These are phyloP conservation scores for Magnusiomyces suaveolens DNA, from an alignment of 1,139 yeast genomes.

Conservation along the genomic window DNA sequence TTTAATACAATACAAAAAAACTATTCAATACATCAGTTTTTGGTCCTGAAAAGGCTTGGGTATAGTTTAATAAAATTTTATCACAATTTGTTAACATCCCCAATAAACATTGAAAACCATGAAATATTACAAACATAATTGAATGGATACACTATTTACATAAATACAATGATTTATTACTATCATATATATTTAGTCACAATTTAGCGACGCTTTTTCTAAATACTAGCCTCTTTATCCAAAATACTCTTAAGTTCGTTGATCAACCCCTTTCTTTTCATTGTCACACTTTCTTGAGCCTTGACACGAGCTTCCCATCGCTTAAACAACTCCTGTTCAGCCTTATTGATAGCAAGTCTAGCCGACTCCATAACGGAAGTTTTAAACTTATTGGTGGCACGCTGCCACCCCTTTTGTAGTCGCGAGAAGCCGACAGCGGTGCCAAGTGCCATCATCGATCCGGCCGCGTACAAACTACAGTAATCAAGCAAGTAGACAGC, in stretches of 20 bases:
- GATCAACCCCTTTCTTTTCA: background rate
- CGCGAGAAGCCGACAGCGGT: conserved; percentile 30
- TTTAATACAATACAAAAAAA: no score
- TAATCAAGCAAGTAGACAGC: conserved; percentile 29
- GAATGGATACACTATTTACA: no score
- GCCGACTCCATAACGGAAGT: conserved; percentile 25
- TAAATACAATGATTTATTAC: no score
- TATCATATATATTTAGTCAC: no score
- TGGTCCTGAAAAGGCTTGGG: no score
- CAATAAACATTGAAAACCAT: no score
- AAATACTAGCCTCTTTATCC: no score
- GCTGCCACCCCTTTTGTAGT: conserved; percentile 32
- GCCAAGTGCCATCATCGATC: conserved; percentile 33
- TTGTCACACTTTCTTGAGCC: conserved; percentile 21
- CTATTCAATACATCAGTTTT: no score
- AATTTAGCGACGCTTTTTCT: no score
- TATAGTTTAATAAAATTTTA: no score
- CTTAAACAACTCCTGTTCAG: conserved; percentile 25
- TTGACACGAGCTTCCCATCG: conserved; percentile 30
- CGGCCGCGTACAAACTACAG: conserved; percentile 29
- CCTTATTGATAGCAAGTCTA: conserved; percentile 19
- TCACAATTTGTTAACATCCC: no score
- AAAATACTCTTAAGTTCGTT: background rate
- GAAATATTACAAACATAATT: no score
- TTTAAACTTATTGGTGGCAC: conserved; percentile 23